Evolutionary conservation across 352 stramenopile species (phyloP).

Genomic region (Globisporangium paroecandrum): DNA sequence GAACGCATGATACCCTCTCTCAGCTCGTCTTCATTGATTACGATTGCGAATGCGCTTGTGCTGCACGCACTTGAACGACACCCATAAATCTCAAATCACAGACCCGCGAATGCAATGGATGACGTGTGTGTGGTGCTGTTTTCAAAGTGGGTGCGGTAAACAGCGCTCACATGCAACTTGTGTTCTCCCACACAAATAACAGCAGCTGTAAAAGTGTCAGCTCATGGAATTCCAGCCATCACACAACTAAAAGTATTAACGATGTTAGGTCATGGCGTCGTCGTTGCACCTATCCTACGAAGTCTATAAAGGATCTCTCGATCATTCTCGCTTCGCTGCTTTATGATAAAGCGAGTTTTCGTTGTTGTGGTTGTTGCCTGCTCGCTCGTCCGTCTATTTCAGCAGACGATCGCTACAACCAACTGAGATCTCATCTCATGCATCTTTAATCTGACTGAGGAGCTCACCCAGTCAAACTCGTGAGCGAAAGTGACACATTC

Average conservation of each 20-base stretch:
- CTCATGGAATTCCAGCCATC: background rate
- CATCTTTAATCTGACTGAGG: background rate
- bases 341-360: background rate
- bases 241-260: background rate
- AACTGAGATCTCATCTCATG: background rate
- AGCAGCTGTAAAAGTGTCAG: background rate
- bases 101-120: background rate
- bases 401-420: background rate
- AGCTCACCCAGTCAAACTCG: background rate
- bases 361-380: background rate
- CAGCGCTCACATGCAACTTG: background rate
- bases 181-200: background rate
- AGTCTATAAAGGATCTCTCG: background rate
- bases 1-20: background rate
- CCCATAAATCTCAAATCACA: background rate
- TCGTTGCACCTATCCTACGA: background rate
- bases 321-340: background rate
- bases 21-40: background rate
- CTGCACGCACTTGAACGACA: background rate
- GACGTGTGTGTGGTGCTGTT: background rate
- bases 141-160: background rate
- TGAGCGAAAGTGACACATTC: background rate
- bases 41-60: background rate
- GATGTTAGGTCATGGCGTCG: background rate
- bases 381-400: background rate